phyloP scores from a whole-genome alignment of 345 rosid genomes.

The Conringia planisiliqua region DNA sequence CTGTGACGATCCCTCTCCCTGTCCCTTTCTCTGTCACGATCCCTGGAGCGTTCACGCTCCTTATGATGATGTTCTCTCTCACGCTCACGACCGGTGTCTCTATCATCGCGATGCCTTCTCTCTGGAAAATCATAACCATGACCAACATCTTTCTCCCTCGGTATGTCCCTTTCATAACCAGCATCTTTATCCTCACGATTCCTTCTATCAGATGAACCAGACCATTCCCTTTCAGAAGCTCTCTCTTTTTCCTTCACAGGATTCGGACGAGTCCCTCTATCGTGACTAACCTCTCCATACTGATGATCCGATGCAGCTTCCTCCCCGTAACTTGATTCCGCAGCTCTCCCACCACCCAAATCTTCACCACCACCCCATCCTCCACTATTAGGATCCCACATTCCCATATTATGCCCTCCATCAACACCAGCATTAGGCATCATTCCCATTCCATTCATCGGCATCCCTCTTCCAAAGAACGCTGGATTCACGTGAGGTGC shows the following conservation, averaged over 20 bases:
- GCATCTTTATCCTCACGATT: constrained; percentile 66
- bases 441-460: constrained; percentile 77
- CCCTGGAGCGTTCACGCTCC: constrained; percentile 65
- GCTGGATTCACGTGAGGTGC: constrained; percentile 91
- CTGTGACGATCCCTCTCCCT: constrained; percentile 58
- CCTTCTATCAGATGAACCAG: constrained; percentile 70
- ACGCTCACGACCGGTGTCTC: constrained; percentile 60
- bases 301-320: constrained; percentile 84
- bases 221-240: constrained; percentile 67
- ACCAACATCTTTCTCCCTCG: constrained; percentile 59
- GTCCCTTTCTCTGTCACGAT: constrained; percentile 58
- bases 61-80: constrained; percentile 58
- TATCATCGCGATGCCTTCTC: constrained; percentile 60
- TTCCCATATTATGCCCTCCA: constrained; percentile 70
- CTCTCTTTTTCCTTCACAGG: constrained; percentile 65
- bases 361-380: constrained; percentile 77
- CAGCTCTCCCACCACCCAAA: constrained; percentile 66
- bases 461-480: constrained; percentile 77
- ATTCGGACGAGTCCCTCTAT: constrained; percentile 57
- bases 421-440: constrained; percentile 61
- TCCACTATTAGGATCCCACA: constrained; percentile 75
- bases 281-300: constrained; percentile 66
- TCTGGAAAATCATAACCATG: constrained; percentile 58
- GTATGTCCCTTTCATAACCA: constrained; percentile 52
- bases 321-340: constrained; percentile 83